Evolutionary conservation across 129 eudicot genomes (phyloP), one percentile per base, ranked within the genome.

Genomic region (Centaurea solstitialis): DNA sequence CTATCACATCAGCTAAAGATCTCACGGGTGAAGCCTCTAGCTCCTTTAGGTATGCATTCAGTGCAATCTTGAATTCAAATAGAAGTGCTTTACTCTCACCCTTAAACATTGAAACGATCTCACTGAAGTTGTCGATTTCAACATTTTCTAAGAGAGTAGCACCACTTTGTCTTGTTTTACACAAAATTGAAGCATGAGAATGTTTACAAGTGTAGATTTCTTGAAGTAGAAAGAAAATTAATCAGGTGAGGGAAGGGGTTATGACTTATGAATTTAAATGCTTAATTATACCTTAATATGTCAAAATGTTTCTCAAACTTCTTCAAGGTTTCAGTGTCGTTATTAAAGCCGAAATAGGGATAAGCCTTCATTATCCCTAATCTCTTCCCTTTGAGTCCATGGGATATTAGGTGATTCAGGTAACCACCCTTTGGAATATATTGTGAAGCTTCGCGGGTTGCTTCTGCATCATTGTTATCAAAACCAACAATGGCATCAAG

Each of bases 401-500:
- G 72, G 39, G 35, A 9, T 0, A 83, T 90, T 21, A 92, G 86
- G 74, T 88, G 88, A 47, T 88, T 86, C 33, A 76, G 17, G 21
- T 89, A 89, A 47, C 97, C 97, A 79, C 86, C 92, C 3, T 18
- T 17, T 10, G 94, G 97, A 71, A 91, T 87, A 76, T 70, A 88
- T 75, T 76, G 88, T 15, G 91, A 80, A 53, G 92, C 92, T 33
- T 74, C 85, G 50, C 61, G 71, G 23, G 94, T 92, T 75, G 92
- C 91, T 5, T 22, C 61, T 73, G 70, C 90, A 57, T 91, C 97
- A 64, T 85, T 61, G 30, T 75, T 84, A 76, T 92, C 97, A 81
- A 82, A 86, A 21, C 93, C 97, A 22, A 80, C 92, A 33, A 90
- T 88, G 12, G 80, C 79, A 73, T 92, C 92, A 59, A 92, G 94